Conservation (phyloP, 1,139 yeast genomes). For the Sugiyamaella novakii region DNA sequence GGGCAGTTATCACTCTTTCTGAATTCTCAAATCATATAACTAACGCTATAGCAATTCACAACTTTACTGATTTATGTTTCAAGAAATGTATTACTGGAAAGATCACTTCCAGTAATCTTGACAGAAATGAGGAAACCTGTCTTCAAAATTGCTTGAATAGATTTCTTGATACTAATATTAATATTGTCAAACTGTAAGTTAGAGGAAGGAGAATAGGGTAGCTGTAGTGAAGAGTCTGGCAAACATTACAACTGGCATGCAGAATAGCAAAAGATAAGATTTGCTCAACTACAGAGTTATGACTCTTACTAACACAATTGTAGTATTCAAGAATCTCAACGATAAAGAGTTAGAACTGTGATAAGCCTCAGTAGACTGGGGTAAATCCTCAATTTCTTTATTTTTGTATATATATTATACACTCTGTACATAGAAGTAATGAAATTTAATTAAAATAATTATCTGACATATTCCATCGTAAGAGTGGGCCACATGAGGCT, state of each 20-base stretch:
- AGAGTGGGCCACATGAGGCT: no score
- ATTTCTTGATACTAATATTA: slow-evolving; percentile 83
- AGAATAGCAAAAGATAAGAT: no score
- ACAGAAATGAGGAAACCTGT: slow-evolving; percentile 66
- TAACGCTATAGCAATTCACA: slow-evolving; percentile 58
- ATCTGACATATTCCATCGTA: no score
- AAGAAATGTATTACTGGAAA: slow-evolving; percentile 71
- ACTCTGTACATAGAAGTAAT: slow-evolving; percentile 9
- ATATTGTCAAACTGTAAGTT: slow-evolving; percentile 65
- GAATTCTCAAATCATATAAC: no score
- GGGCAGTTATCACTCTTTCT: no score
- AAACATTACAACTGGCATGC: no score
- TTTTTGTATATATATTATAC: slow-evolving; percentile 12
- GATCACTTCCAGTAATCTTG: slow-evolving; percentile 54
- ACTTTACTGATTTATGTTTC: slow-evolving; percentile 88
- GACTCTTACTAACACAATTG: slow-evolving; percentile 2
- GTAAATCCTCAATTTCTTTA: no score
- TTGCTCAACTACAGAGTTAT: no score
- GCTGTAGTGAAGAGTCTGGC: not conserved
- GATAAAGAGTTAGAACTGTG: no score
- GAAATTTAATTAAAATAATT: no score
- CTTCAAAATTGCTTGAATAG: slow-evolving; percentile 80
- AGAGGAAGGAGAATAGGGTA: not conserved
- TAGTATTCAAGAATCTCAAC: slow-evolving; percentile 34
- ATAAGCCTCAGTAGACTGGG: no score